Evolutionary conservation across 2,329 filamentous ascomycete genomes (phyloP).

Genomic region (Fusarium nisikadoi): DNA sequence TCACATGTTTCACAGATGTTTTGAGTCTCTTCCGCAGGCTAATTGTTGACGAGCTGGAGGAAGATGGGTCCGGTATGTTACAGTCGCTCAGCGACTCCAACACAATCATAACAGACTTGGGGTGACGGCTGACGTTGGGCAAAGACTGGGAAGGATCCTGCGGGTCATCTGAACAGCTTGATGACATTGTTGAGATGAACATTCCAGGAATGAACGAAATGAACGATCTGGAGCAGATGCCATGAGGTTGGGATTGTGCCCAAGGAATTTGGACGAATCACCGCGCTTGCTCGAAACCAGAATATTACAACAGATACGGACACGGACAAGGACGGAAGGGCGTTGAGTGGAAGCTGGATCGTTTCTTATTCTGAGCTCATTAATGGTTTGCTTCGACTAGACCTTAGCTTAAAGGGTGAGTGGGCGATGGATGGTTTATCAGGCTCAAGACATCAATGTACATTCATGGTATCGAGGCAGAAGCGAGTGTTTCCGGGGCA

Average conservation of each 20-base stretch:
- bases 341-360: background rate
- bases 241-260: background rate
- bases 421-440: background rate
- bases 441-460: background rate
- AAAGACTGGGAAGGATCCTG: constrained; percentile 67
- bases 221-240: constrained; percentile 49
- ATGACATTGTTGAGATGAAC: constrained; percentile 59
- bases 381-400: constrained; percentile 20
- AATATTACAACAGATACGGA: background rate
- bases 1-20: constrained; percentile 48
- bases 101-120: constrained; percentile 41
- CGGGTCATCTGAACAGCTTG: constrained; percentile 65
- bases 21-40: constrained; percentile 62
- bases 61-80: constrained; percentile 68
- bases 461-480: background rate
- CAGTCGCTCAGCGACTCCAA: constrained; percentile 43
- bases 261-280: background rate
- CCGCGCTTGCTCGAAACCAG: background rate
- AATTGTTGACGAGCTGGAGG: constrained; percentile 67
- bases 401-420: constrained; percentile 18
- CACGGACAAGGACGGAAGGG: constrained; percentile 1
- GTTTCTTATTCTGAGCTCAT: constrained; percentile 2
- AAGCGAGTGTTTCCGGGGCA: constrained; percentile 19
- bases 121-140: constrained; percentile 39
- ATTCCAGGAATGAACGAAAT: constrained; percentile 56